A percentile compares a stretch with the other conserved stretches of the same genome.
These are phyloP conservation scores for Fusarium paranaense DNA, from an alignment of 2,329 filamentous ascomycete species.

Conservation along the genomic window DNA sequence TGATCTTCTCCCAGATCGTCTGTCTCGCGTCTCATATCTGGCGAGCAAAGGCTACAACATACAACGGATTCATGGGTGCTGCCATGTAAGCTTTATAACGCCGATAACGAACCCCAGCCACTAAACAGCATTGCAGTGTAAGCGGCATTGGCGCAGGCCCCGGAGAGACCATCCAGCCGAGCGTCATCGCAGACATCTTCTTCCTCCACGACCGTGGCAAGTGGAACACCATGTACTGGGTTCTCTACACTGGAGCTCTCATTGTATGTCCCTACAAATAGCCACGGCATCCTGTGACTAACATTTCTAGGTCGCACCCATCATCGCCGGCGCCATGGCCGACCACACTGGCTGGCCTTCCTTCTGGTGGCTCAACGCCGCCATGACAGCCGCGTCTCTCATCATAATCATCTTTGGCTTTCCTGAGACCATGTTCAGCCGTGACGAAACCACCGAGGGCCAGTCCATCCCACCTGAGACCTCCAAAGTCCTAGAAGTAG, in stretches of 20 bases:
- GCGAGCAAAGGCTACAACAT: slow-evolving; percentile 13
- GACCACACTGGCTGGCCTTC: not conserved
- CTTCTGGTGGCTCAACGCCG: not conserved
- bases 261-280: not conserved
- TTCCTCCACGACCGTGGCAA: slow-evolving; percentile 33
- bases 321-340: not conserved
- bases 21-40: slow-evolving; percentile 15
- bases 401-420: not conserved
- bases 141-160: slow-evolving; percentile 25
- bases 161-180: slow-evolving; percentile 24
- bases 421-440: not conserved
- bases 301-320: not conserved
- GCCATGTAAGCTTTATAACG: not conserved
- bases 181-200: slow-evolving; percentile 32
- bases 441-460: not conserved
- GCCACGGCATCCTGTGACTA: not conserved
- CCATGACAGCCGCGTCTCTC: not conserved
- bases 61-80: slow-evolving; percentile 14
- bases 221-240: slow-evolving; percentile 35
- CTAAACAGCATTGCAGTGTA: not conserved
- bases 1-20: slow-evolving; percentile 10
- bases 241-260: slow-evolving; percentile 18
- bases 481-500: not conserved
- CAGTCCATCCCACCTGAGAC: not conserved
- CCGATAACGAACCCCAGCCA: too few relatives aligned